Base-by-base conservation (phyloP, 768 basidiomycete species). In the Lactarius sanguifluus region DNA sequence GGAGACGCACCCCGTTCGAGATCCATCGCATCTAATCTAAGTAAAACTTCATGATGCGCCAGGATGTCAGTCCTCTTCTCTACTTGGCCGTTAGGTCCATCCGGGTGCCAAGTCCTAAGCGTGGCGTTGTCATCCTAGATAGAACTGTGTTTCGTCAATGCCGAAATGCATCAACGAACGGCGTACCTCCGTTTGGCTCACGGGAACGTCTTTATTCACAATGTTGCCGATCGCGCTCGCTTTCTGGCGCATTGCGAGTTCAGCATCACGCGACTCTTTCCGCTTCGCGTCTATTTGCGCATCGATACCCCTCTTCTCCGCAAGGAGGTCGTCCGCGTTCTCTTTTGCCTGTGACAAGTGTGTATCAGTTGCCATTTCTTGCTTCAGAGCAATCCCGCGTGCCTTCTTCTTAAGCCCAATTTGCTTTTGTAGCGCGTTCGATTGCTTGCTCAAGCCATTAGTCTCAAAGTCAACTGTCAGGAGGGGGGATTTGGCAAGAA, bases 11-110 rank as follows among this genome's bases (percentile, higher is more conserved):
- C 97, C 76, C 97, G 85, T 76, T 99, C 97, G 56, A 97, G 87
- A 76, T 98, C 97, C 85, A 96, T 95, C 28, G 94, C 95, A 73
- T 97, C 97, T 32, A 99, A 80, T 52, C 94, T 85, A 57, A 94
- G 85, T 57, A 99, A 84, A 30, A 98, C 94, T 79, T 99, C 97
- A 73, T 99, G 96, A 76, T 99, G 97, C n/a, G 96, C 89, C 79
- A 98, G 83, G 73, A 98, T 94, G 58, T 85, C 89, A 4, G 82
- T 79, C 75, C 84, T 86, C 71, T 86, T 83, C 71, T 89, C 85
- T 28, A 89, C 90, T 70, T 92, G 86, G 34, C 79, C 88, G 65
- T 85, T 81, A 28, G 88, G 85, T 8, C 89, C 91, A 43, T 86
- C 83, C 1, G 96, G 94, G 78, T 94, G 89, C 91, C 92, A 98